Conservation (phyloP, 2,329 filamentous ascomycete genomes). For the Plectosphaerella cucumerina region DNA sequence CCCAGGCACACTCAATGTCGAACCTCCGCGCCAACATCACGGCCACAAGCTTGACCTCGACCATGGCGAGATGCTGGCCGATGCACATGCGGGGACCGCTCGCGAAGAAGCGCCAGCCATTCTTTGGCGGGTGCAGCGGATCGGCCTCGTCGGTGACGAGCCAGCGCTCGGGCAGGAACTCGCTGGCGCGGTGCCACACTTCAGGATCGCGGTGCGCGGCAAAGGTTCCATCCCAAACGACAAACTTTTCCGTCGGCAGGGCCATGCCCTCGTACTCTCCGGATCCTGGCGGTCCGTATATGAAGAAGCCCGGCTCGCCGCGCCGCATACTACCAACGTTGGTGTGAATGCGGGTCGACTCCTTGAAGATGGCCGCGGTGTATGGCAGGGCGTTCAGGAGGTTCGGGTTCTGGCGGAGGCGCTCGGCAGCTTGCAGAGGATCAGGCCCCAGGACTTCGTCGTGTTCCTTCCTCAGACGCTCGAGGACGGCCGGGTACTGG, state of each 20-base stretch:
- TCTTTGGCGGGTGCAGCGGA: conserved; percentile 13
- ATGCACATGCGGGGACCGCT: conserved; percentile 50
- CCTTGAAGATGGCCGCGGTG: conserved; percentile 21
- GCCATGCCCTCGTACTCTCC: too few species aligned
- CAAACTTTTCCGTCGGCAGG: conserved; percentile 25
- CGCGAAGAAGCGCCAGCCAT: conserved; percentile 49
- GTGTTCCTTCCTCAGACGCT: conserved; percentile 37
- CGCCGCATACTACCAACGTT: too few species aligned
- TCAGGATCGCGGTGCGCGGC: conserved; percentile 20
- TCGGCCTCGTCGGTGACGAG: conserved; percentile 15
- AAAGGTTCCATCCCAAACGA: conserved; percentile 8
- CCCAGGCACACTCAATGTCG: neutral
- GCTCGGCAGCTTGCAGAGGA: neutral
- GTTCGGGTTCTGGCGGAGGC: conserved; percentile 27
- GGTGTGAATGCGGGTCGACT: too few species aligned
- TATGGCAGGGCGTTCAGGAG: conserved; percentile 49
- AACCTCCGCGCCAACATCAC: conserved; percentile 29
- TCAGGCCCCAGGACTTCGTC: conserved; percentile 41
- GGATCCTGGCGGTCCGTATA: too few species aligned
- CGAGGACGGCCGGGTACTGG: conserved; percentile 22
- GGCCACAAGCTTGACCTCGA: conserved; percentile 45
- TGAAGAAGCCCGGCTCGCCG: too few species aligned
- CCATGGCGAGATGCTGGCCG: conserved; percentile 50
- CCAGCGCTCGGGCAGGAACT: conserved; percentile 40
- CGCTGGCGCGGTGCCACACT: conserved; percentile 30